These are phyloP conservation scores for Phaseolus lunatus DNA, from an alignment of 306 rosid species.

Conservation along the genomic window DNA sequence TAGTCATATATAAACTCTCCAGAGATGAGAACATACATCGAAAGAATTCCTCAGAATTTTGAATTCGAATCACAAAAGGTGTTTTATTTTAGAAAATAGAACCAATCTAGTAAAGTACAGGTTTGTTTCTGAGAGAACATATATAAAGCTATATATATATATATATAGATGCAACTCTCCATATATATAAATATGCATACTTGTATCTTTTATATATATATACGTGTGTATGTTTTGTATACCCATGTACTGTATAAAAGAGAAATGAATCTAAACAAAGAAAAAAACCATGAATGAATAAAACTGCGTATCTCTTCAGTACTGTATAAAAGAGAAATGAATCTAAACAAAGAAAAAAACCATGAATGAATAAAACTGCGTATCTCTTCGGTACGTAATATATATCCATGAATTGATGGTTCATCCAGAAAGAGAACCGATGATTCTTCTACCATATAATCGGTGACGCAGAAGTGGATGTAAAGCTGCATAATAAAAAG, in stretches of 20 bases:
- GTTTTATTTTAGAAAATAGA: conserved; percentile 26
- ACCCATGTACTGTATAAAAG: neutral
- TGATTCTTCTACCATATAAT: conserved; percentile 52
- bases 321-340: conserved; percentile 26
- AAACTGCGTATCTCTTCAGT: too few species aligned
- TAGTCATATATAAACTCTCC: neutral
- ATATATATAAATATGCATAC: conserved; percentile 22
- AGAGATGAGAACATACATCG: neutral
- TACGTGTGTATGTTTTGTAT: conserved; percentile 39
- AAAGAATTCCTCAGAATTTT: conserved; percentile 30
- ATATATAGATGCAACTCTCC: neutral
- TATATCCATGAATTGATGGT: conserved; percentile 20
- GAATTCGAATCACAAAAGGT: conserved; percentile 25
- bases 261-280: conserved; percentile 41
- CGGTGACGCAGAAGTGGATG: conserved; percentile 54
- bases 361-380: conserved; percentile 44
- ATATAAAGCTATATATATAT: neutral
- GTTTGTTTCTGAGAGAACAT: conserved; percentile 23
- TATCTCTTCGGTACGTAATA: neutral
- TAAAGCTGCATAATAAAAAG: conserved; percentile 62
- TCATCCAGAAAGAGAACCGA: conserved; percentile 21
- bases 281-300: conserved; percentile 48
- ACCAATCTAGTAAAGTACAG: conserved; percentile 26
- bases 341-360: conserved; percentile 35
- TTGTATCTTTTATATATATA: conserved; percentile 8